Base-by-base conservation (phyloP, 2,329 filamentous ascomycete genomes). In the Apiospora hydei region DNA sequence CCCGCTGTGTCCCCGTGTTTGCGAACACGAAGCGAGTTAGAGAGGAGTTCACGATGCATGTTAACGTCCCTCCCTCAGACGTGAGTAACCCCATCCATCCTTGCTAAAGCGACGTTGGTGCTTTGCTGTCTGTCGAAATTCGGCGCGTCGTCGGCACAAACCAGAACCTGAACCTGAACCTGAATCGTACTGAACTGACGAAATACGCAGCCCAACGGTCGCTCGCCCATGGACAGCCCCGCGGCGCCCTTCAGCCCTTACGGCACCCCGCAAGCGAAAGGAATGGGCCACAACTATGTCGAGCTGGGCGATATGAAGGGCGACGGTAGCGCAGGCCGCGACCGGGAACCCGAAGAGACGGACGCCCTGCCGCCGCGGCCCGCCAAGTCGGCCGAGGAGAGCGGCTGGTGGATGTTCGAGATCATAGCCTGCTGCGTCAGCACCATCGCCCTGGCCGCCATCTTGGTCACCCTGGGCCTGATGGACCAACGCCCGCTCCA, bases 381-480 rank as follows among this genome's bases (percentile, higher is more conserved):
- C 1, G 44, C 51, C 18, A 61, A 67, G 21, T 3, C 24, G 46
- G 43, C 43, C 21, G 66, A 72, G 14, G 64, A 61, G 13, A 69
- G 57, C 57, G 66, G 69, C 43, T 72, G 72, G 71, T 73, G 72
- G 72, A 61, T 73, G 11, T 41, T 72, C 43, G 72, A 73, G 51
- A 49, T 68, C 21, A 18, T 72, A 1, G 71, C 72, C 24, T 73
- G 72, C 67, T 24, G 72, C n/a, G 21, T 69, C 44, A 73, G 72
- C 46, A 46, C 66, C 4, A 16, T 73, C n/a, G 72, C 72, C 2
- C 64, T 73, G 10, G 71, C 66, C 61, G 67, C 69, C 38, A 72
- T 73, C 34, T 43, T 73, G n/a, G 44, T 69, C 18, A 72, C 71
- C 24, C 57, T 73, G 16, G 71, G 47, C 14, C 18, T 73, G 16